Evolutionary conservation across 2,329 filamentous ascomycete species (phyloP), one percentile per base, ranked within the genome.

Genomic region (Thelonectria discophora): DNA sequence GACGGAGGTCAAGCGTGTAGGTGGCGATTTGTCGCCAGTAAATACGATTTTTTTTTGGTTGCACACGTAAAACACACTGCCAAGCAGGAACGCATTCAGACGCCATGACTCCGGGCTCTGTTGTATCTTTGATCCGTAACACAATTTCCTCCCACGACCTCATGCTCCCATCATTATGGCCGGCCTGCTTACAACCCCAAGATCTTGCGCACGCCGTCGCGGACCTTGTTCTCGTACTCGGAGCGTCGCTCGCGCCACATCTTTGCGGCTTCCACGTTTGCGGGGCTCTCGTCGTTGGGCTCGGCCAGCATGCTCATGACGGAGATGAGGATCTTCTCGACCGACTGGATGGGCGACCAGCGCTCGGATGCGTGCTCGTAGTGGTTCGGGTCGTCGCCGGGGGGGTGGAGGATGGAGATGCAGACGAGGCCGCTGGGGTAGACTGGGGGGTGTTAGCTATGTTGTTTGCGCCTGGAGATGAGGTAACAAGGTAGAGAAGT

Each of bases 281-380:
- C 94, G 0, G 94, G 94, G 67, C 91, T 95, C 84, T 98, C 94
- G 75, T 98, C 94, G 78, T 98, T 98, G 62, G 94, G 89, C 80
- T 97, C 94, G 1, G 94, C 94, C 47, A 98, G 86, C 94, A 98
- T 98, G 79, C 93, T 97, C 90, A 98, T 98, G 63, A 98, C 94
- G 49, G 89, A 93, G 60, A 98, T 93, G 69, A 98, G 83, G 69
- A 98, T 98, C 83, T 97, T 98, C 81, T 98, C 95, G 69, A 97
- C 94, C 62, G 91, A 95, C 81, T 98, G 95, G 65, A 98, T 97
- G 12, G 94, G 94, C 27, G 91, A 94, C 94, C 94, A 98, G 65
- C 94, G 89, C 82, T 98, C 95, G 1, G 91, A 93, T 8, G 95
- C 94, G 72, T 94, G 92, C 79, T 98, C 94, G 84, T 98, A 98